These are phyloP conservation scores for Lodderomyces metapsilosis DNA, from an alignment of 1,139 yeast species.

Conservation along the genomic window DNA sequence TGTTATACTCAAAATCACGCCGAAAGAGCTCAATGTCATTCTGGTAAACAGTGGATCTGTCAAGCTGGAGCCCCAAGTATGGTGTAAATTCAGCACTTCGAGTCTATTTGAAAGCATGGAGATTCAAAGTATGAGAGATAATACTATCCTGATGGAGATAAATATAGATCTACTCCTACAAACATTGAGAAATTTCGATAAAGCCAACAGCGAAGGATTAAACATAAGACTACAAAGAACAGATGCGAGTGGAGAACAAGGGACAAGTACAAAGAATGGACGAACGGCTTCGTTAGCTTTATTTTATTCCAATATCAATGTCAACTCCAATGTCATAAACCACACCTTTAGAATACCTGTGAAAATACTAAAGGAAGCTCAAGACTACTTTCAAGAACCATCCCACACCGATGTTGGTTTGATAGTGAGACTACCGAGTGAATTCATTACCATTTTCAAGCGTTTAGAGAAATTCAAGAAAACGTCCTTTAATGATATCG, in stretches of 20 bases:
- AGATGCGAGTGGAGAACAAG: slow-evolving; percentile 31
- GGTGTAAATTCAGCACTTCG: slow-evolving; percentile 51
- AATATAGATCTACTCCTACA: slow-evolving; percentile 56
- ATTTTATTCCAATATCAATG: slow-evolving; percentile 40
- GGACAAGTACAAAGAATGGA: slow-evolving; percentile 24
- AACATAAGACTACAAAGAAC: slow-evolving; percentile 52
- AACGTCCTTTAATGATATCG: slow-evolving; percentile 28
- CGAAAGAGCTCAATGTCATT: slow-evolving; percentile 44
- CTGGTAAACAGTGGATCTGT: slow-evolving; percentile 42
- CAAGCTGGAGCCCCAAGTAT: slow-evolving; percentile 56
- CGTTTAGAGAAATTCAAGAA: slow-evolving; percentile 57
- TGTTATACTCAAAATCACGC: slow-evolving; percentile 47
- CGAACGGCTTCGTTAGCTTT: slow-evolving; percentile 54
- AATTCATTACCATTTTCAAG: slow-evolving; percentile 46
- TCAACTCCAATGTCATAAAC: slow-evolving; percentile 38
- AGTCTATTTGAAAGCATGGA: slow-evolving; percentile 50
- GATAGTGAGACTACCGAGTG: slow-evolving; percentile 49
- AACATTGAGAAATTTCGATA: slow-evolving; percentile 53
- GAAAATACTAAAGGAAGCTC: slow-evolving; percentile 45
- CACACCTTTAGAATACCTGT: slow-evolving; percentile 64
- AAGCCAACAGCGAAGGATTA: slow-evolving; percentile 50
- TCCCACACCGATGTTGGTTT: slow-evolving; percentile 46
- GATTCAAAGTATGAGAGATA: slow-evolving; percentile 44
- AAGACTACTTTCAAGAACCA: slow-evolving; percentile 49
- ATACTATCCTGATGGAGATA: slow-evolving; percentile 52